These are phyloP conservation scores for Taphrina flavorubra DNA, from an alignment of 1,139 yeast species.

Conservation along the genomic window DNA sequence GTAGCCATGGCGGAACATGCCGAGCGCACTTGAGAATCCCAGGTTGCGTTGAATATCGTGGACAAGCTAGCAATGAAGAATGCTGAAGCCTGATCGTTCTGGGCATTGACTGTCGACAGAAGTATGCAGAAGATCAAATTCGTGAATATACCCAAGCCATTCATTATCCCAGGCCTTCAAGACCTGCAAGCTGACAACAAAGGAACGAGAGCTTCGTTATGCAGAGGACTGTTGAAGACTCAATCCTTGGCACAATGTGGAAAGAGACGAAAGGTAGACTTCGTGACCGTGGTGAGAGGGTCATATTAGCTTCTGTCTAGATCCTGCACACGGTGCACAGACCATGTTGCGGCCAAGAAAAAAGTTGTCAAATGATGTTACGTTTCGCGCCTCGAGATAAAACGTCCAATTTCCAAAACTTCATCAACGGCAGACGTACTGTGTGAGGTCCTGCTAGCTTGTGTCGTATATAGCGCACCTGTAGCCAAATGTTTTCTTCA, in stretches of 20 bases:
- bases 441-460: not conserved
- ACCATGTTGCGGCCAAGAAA: slow-evolving; percentile 4
- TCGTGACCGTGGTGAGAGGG: no score
- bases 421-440: not conserved
- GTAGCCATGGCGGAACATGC: slow-evolving; percentile 8
- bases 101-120: not conserved
- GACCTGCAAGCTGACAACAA: not conserved
- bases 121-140: not conserved
- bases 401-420: not conserved
- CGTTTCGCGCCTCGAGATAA: slow-evolving; percentile 4
- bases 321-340: not conserved
- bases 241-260: no score
- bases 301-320: no score
- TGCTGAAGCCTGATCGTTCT: slow-evolving; percentile 4
- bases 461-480: no score
- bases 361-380: not conserved
- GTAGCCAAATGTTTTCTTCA: no score
- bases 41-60: slow-evolving; percentile 17
- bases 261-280: no score
- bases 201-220: not conserved
- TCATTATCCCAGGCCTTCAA: not conserved
- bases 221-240: no score
- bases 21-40: slow-evolving; percentile 15
- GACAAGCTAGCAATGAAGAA: slow-evolving; percentile 11
- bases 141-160: not conserved